Evolutionary conservation across 208 protist genomes (phyloP), one percentile per base, ranked within the genome.

Genomic region (Acanthamoeba sp.): DNA sequence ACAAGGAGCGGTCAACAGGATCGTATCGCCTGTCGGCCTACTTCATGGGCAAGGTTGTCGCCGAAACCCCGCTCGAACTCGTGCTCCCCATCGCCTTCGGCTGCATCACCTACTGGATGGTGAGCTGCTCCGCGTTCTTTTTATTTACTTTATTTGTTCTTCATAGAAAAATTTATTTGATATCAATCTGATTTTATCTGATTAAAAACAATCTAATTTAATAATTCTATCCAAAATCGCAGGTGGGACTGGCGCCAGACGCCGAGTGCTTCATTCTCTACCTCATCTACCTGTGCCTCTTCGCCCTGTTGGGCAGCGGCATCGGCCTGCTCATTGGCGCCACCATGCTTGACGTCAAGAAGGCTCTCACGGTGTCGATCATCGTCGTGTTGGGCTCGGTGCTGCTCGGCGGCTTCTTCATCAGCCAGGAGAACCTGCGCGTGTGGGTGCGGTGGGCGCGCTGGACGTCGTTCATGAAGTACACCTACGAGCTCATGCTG

Each of bases 51-150:
- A 96, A 96, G 93, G 45, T 55, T 10, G 1, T 96, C 24, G 66
- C 90, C 14, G 95, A 96, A 34, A 64, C 48, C 14, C 95, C 95
- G 12, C 18, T 96, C 24, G 27, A 89, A 16, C 24, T 96, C 20
- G 10, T 96, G 0, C 34, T 94, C 24, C 95, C 95, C 22, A 42
- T 95, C 50, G 93, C 95, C 32, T 96, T 71, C 24, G 62, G 24
- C 40, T 91, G 42, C 32, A 96, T 96, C 66, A 69, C 82, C 64
- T 96, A 94, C 76, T 95, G 80, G 85, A 94, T 95, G 94, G 80
- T 91, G 4, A 7, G 76, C 9, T 27, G 80, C 32, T 84, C 16
- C 59, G 27, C n/a, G 4, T 34, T 66, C n/a, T 34, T 66, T 66
- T 34, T 4, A 9, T 66, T 66, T 59, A n/a, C 4, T 16, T 27